Evolutionary conservation across 345 rosid genomes (phyloP).

Genomic region (Clarkia xantiana): DNA sequence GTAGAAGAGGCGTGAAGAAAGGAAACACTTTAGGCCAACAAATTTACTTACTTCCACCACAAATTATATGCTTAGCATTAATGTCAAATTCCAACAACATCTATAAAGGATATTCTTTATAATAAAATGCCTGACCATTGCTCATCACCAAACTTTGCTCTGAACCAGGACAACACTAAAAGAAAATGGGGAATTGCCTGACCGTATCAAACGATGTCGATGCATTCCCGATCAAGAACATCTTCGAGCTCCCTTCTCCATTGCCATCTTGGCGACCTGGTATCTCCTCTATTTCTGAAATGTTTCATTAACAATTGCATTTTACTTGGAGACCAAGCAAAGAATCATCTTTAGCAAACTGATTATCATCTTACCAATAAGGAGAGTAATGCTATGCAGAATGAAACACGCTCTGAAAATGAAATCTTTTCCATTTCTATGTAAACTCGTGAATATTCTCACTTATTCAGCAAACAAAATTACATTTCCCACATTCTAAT

Average conservation of each 20-base stretch:
- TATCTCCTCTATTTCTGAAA: neutral
- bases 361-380: too few species aligned
- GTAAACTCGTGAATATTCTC: too few species aligned
- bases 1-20: conserved; percentile 1
- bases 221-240: conserved; percentile 13
- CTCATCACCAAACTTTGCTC: neutral
- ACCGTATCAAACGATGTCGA: conserved; percentile 8
- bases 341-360: too few species aligned
- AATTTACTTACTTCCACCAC: conserved; percentile 2
- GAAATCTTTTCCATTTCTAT: too few species aligned
- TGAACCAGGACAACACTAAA: neutral
- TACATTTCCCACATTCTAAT: too few species aligned
- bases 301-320: neutral
- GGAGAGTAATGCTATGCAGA: too few species aligned
- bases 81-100: too few species aligned
- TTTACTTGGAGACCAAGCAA: neutral
- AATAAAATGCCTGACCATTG: too few species aligned
- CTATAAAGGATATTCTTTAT: too few species aligned
- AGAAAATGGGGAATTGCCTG: conserved; percentile 14
- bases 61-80: neutral
- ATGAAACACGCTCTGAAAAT: too few species aligned
- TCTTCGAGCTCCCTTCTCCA: conserved; percentile 26
- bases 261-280: conserved; percentile 26
- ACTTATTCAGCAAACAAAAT: too few species aligned
- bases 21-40: neutral